Percentiles rank a stretch among this genome's conserved stretches.
phyloP scores from a whole-genome alignment of 768 basidiomycete species.

The Mycena epipterygia region DNA sequence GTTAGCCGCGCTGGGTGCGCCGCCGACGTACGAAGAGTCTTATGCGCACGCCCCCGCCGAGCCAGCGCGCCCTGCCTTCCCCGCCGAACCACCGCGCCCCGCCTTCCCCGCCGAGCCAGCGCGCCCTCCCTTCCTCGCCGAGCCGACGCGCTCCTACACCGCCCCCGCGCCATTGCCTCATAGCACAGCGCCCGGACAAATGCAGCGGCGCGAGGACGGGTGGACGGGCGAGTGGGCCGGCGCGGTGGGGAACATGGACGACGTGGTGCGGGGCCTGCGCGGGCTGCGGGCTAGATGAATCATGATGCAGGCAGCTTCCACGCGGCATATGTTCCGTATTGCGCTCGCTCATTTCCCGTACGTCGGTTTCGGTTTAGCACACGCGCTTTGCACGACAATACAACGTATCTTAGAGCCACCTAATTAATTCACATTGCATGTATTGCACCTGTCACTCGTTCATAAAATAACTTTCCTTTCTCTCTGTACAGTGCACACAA shows the following conservation, averaged over 20 bases:
- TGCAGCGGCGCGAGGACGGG: conserved; percentile 10
- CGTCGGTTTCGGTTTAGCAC: too few species aligned
- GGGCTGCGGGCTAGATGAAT: conserved; percentile 17
- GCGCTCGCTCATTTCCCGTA: too few species aligned
- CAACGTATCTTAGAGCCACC: too few species aligned
- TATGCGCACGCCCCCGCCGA: neutral
- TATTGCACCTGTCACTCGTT: too few species aligned
- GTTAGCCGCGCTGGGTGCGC: neutral
- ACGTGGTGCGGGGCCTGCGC: conserved; percentile 7
- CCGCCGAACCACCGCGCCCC: neutral
- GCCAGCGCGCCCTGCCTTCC: neutral
- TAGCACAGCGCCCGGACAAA: neutral
- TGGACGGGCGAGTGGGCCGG: conserved; percentile 31
- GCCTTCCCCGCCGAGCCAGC: neutral
- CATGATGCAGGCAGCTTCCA: too few species aligned
- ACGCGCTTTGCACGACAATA: too few species aligned
- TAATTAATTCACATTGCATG: too few species aligned
- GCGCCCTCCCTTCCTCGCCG: neutral
- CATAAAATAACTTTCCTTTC: too few species aligned
- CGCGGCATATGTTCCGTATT: too few species aligned
- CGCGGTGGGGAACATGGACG: conserved; percentile 24
- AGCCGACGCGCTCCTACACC: neutral
- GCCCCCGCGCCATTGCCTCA: neutral
- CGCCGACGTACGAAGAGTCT: conserved; percentile 25
- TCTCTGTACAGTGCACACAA: too few species aligned